Conservation (phyloP, 495 filamentous ascomycete species). For the Penicillium tannophilum region DNA sequence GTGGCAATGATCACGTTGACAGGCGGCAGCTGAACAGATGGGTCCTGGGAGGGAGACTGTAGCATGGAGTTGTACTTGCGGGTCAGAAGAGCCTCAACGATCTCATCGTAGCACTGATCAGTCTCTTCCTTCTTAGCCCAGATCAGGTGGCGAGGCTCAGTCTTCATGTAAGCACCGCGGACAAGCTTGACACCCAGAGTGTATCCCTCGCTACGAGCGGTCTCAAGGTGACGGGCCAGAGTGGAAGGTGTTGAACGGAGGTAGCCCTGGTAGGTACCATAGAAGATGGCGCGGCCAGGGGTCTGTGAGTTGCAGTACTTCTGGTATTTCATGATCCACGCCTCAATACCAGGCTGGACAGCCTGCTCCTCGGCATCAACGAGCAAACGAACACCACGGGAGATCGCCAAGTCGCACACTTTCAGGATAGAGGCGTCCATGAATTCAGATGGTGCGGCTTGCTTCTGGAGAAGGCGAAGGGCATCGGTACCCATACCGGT, state of each 20-base stretch:
- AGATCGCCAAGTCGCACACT: slow-evolving; percentile 75
- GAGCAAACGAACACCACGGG: slow-evolving; percentile 71
- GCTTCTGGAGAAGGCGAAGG: slow-evolving; percentile 60
- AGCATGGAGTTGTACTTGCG: slow-evolving; percentile 57
- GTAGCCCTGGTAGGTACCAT: slow-evolving; percentile 83
- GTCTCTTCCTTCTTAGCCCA: slow-evolving; percentile 84
- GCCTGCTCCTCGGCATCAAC: slow-evolving; percentile 88
- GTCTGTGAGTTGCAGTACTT: slow-evolving; percentile 71
- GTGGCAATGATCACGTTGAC: slow-evolving; percentile 79
- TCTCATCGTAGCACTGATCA: slow-evolving; percentile 63
- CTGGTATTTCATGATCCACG: slow-evolving; percentile 80
- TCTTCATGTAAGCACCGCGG: slow-evolving; percentile 83
- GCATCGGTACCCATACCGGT: slow-evolving; percentile 86
- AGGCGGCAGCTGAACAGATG: slow-evolving; percentile 54
- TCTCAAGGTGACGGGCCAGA: slow-evolving; percentile 66
- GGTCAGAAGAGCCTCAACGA: slow-evolving; percentile 59
- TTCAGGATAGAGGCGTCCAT: slow-evolving; percentile 70
- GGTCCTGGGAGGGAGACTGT: slow-evolving; percentile 36
- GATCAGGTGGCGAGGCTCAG: slow-evolving; percentile 77
- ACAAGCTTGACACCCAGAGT: slow-evolving; percentile 90
- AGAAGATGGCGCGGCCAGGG: slow-evolving; percentile 64
- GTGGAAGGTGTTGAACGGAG: slow-evolving; percentile 68
- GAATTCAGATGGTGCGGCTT: slow-evolving; percentile 57
- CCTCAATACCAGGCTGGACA: slow-evolving; percentile 80
- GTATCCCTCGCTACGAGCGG: slow-evolving; percentile 67